A percentile compares a stretch with the other conserved stretches of the same genome.
Evolutionary conservation across 768 basidiomycete species (phyloP).

Genomic region (Antrodiella citrinella): DNA sequence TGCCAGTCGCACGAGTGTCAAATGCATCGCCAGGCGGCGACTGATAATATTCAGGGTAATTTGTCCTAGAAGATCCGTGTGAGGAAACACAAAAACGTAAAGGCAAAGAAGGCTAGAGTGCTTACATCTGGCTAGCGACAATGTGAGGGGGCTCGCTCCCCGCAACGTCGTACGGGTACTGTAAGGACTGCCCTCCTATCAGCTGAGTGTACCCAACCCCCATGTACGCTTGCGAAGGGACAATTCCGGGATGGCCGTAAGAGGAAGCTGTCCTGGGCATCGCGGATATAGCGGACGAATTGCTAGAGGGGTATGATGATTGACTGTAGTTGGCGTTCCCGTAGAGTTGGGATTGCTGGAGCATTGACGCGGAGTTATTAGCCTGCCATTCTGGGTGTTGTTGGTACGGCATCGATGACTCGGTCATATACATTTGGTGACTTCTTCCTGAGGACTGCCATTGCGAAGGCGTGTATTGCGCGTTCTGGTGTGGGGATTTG

Average conservation of each 20-base stretch:
- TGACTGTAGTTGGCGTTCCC: not conserved
- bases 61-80: not conserved
- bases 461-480: not conserved
- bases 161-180: not conserved
- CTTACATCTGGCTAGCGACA: not conserved
- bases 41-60: constrained; percentile 8
- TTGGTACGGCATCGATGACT: not conserved
- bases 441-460: not conserved
- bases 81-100: not conserved
- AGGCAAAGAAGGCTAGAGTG: not conserved
- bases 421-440: not conserved
- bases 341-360: not conserved
- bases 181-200: not conserved
- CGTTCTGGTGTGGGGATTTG: constrained; percentile 1
- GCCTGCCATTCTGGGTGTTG: not conserved
- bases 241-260: not conserved
- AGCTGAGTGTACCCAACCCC: not conserved
- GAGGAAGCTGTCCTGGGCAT: not conserved
- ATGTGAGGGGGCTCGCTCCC: not conserved
- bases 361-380: not conserved
- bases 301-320: not conserved
- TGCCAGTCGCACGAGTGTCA: constrained; percentile 4
- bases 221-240: not conserved
- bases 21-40: constrained; percentile 8
- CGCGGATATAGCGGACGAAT: not conserved